Conservation (phyloP, 352 stramenopile species). For the Phytophthora parvispora region DNA sequence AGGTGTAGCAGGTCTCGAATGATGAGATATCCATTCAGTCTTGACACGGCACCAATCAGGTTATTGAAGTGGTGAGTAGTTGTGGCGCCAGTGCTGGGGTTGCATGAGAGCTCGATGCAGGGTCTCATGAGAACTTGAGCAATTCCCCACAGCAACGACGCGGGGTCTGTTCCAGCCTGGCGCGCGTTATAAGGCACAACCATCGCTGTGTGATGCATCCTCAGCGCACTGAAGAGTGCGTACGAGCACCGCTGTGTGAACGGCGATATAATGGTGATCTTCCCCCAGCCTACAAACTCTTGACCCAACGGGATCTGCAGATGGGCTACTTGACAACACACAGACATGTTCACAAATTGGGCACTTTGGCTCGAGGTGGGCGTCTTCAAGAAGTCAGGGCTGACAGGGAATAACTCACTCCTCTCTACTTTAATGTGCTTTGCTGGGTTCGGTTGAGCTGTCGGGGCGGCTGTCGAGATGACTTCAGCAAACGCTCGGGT, state of each 20-base stretch:
- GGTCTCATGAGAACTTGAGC: slow-evolving; percentile 48
- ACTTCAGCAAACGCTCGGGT: slow-evolving; percentile 27
- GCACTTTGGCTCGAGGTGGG: background rate
- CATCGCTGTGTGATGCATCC: slow-evolving; percentile 36
- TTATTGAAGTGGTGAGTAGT: slow-evolving; percentile 7
- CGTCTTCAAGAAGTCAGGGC: slow-evolving; percentile 13
- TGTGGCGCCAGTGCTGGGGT: slow-evolving; percentile 3
- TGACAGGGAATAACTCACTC: slow-evolving; percentile 21
- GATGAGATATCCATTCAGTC: slow-evolving; percentile 32
- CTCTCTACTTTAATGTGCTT: slow-evolving; percentile 27
- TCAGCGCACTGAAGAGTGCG: slow-evolving; percentile 54
- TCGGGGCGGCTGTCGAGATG: background rate
- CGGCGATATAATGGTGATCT: slow-evolving; percentile 48
- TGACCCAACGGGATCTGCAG: slow-evolving; percentile 53
- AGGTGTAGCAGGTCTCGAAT: slow-evolving; percentile 29
- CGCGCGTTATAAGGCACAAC: slow-evolving; percentile 28
- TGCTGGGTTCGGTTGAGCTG: slow-evolving; percentile 8
- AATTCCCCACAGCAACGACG: slow-evolving; percentile 28
- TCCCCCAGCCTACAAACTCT: slow-evolving; percentile 54
- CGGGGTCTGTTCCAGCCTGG: slow-evolving; percentile 4
- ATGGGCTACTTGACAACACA: slow-evolving; percentile 46
- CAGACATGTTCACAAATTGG: slow-evolving; percentile 17
- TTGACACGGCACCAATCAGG: slow-evolving; percentile 21
- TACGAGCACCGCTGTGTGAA: slow-evolving; percentile 66
- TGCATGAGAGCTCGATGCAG: slow-evolving; percentile 35